Percentiles rank a stretch among this genome's conserved stretches.
Conservation (phyloP, 2,329 filamentous ascomycete species). For the Nectriaceae sp. region DNA sequence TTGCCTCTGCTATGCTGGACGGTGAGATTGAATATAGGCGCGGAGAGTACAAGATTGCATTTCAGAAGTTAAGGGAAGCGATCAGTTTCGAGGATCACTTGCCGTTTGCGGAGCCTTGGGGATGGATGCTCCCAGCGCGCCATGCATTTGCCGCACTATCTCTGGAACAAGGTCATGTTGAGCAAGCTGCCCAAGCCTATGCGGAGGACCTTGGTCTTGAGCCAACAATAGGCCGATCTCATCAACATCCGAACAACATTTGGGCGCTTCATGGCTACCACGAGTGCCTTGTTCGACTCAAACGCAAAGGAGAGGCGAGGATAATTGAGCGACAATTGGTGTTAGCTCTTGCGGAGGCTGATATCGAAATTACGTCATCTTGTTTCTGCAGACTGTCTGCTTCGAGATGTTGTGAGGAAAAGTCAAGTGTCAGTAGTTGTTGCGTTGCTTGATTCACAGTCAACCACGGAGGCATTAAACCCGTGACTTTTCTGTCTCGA, state of each 20-base stretch:
- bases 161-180: conserved; percentile 59
- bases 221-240: conserved; percentile 56
- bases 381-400: conserved; percentile 35
- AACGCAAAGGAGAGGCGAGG: conserved; percentile 39
- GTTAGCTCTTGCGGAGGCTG: conserved; percentile 53
- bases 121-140: conserved; percentile 71
- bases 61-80: conserved; percentile 53
- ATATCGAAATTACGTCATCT: conserved; percentile 53
- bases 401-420: neutral
- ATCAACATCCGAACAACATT: conserved; percentile 68
- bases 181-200: conserved; percentile 56
- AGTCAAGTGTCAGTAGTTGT: neutral
- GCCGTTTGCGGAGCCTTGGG: conserved; percentile 70
- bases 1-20: conserved; percentile 66
- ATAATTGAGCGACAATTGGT: conserved; percentile 44
- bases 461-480: neutral
- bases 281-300: conserved; percentile 60
- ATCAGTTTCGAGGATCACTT: conserved; percentile 60
- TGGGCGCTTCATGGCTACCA: conserved; percentile 72
- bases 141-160: conserved; percentile 68
- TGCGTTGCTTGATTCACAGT: neutral
- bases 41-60: conserved; percentile 56
- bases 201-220: conserved; percentile 58
- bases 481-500: neutral
- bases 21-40: conserved; percentile 70